Conservation (phyloP, 1,139 yeast genomes). For the Ogataea hybrid region DNA sequence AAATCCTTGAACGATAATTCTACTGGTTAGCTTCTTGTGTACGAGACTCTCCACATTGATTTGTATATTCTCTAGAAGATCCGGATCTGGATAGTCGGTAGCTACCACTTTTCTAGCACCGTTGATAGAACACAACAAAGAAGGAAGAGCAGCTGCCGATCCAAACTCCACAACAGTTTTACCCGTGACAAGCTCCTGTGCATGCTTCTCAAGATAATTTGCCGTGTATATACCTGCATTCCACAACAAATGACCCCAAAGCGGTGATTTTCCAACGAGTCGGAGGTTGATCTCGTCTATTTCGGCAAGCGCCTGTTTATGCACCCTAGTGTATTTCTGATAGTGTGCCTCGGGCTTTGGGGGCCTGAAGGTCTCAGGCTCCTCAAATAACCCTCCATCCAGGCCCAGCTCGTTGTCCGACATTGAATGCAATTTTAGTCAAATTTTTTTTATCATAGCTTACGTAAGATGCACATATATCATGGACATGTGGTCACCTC, state of each 20-base stretch:
- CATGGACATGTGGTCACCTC: constrained; percentile 38
- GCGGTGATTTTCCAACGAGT: constrained; percentile 85
- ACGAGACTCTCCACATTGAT: constrained; percentile 56
- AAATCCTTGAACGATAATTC: constrained; percentile 64
- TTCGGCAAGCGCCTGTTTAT: constrained; percentile 34
- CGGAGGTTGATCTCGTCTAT: constrained; percentile 49
- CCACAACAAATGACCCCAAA: constrained; percentile 98
- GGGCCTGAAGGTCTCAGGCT: constrained; percentile 75
- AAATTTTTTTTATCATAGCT: constrained; percentile 1
- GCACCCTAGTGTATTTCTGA: constrained; percentile 58
- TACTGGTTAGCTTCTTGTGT: constrained; percentile 28
- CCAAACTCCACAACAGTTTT: constrained; percentile 81
- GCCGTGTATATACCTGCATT: constrained; percentile 94
- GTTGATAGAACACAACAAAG: constrained; percentile 66
- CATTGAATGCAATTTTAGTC: constrained; percentile 5
- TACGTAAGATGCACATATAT: constrained; percentile 3
- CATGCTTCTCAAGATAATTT: constrained; percentile 66
- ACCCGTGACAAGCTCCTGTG: constrained; percentile 49
- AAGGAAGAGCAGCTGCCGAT: constrained; percentile 94
- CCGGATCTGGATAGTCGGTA: constrained; percentile 94
- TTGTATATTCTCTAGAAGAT: constrained; percentile 68
- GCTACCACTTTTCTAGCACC: constrained; percentile 65
- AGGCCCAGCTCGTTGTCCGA: constrained; percentile 25
- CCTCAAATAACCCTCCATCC: constrained; percentile 51
- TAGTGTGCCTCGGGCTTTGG: constrained; percentile 71